A percentile compares a stretch with the other conserved stretches of the same genome.
phyloP scores from a whole-genome alignment of 371 early-diverging fungal species.

The Apophysomyces variabilis region DNA sequence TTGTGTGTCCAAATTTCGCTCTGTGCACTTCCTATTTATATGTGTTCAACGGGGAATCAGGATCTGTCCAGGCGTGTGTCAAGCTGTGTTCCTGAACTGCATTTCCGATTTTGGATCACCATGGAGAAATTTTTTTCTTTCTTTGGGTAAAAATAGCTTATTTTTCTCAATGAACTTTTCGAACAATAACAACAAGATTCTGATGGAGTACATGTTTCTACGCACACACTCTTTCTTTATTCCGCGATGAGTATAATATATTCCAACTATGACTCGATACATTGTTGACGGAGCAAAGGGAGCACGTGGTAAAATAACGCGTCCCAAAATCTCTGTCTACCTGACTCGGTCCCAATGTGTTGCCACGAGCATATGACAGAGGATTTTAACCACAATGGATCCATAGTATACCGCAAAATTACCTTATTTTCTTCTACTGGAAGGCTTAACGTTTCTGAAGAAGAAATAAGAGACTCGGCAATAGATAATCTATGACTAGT shows the following conservation, averaged over 20 bases:
- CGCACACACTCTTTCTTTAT: neutral
- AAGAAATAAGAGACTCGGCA: no score
- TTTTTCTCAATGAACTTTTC: no score
- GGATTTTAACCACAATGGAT: no score
- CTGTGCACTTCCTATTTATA: neutral
- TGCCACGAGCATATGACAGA: conserved; percentile 10
- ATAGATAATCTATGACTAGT: no score
- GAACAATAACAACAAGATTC: neutral
- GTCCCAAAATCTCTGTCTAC: neutral
- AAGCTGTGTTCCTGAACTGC: conserved; percentile 4
- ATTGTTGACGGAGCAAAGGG: neutral
- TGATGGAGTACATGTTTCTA: neutral
- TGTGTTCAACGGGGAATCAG: neutral
- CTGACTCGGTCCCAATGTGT: neutral
- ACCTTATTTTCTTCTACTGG: no score
- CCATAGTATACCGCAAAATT: no score
- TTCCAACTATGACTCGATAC: no score
- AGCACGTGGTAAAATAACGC: conserved; percentile 6
- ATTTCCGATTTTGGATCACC: conserved; percentile 1
- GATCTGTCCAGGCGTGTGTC: conserved; percentile 4
- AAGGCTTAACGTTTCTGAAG: no score
- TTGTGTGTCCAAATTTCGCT: neutral
- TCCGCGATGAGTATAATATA: neutral
- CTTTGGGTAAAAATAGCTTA: no score
- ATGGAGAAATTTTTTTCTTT: neutral